phyloP scores from a whole-genome alignment of 495 filamentous ascomycete genomes.

The Jackrogersella multiformis region DNA sequence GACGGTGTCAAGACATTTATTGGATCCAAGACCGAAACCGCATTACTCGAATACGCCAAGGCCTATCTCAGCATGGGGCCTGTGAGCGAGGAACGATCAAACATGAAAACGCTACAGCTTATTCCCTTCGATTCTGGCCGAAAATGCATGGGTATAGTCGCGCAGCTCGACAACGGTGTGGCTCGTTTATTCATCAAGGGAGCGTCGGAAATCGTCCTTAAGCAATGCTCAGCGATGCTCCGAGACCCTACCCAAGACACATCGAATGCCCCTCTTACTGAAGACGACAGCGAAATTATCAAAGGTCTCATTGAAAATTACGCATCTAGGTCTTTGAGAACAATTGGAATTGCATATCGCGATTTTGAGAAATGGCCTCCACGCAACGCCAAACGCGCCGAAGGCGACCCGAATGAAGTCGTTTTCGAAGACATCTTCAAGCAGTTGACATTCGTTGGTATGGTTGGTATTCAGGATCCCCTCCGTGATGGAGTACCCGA shows the following conservation, averaged over 20 bases:
- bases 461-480: slow-evolving; percentile 91
- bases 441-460: slow-evolving; percentile 76
- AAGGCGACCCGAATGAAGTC: slow-evolving; percentile 75
- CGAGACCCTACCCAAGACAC: slow-evolving; percentile 72
- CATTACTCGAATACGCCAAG: slow-evolving; percentile 77
- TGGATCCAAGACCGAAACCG: slow-evolving; percentile 91
- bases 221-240: slow-evolving; percentile 75
- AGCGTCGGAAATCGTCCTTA: slow-evolving; percentile 86
- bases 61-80: slow-evolving; percentile 80
- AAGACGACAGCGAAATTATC: slow-evolving; percentile 67
- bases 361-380: slow-evolving; percentile 94
- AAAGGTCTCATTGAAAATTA: slow-evolving; percentile 76
- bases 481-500: slow-evolving; percentile 80
- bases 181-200: slow-evolving; percentile 83
- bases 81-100: slow-evolving; percentile 73
- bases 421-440: slow-evolving; percentile 80
- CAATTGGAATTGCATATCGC: slow-evolving; percentile 85
- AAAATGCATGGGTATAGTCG: slow-evolving; percentile 90
- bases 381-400: slow-evolving; percentile 67
- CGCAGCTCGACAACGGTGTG: slow-evolving; percentile 69
- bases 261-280: slow-evolving; percentile 62
- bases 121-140: slow-evolving; percentile 86
- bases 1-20: slow-evolving; percentile 77
- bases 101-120: slow-evolving; percentile 73
- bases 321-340: slow-evolving; percentile 82